Evolutionary conservation across 2,329 filamentous ascomycete genomes (phyloP).

Genomic region (Hansfordia pulvinata): DNA sequence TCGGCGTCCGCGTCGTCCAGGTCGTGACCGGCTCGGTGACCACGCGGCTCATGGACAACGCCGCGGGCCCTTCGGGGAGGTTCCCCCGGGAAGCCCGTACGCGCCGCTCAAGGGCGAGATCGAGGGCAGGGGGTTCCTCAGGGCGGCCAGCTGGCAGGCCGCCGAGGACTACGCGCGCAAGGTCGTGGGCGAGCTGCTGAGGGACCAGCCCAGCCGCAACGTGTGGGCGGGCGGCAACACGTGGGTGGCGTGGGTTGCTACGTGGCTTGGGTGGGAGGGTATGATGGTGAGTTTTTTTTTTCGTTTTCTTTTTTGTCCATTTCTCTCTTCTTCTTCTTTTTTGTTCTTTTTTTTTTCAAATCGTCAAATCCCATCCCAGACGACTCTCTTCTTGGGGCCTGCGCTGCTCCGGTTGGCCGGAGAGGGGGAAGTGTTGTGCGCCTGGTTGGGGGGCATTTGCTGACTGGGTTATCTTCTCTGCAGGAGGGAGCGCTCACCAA

Average conservation of each 20-base stretch:
- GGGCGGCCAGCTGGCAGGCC: constrained; percentile 10
- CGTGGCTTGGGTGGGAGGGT: constrained; percentile 16
- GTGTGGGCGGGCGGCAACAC: constrained; percentile 16
- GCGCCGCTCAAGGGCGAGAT: background rate
- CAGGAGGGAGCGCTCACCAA: no score
- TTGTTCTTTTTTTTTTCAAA: no score
- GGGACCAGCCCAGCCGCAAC: constrained; percentile 8
- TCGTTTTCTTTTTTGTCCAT: no score
- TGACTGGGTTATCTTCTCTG: no score
- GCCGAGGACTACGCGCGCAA: constrained; percentile 14
- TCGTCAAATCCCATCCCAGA: no score
- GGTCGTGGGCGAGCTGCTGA: constrained; percentile 14
- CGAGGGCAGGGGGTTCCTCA: constrained; percentile 9
- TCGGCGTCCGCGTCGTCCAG: constrained; percentile 3
- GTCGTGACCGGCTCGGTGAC: constrained; percentile 3
- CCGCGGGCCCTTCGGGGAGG: background rate
- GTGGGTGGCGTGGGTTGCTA: constrained; percentile 12
- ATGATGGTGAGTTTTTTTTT: constrained; percentile 12
- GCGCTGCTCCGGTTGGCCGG: no score
- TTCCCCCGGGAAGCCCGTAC: background rate
- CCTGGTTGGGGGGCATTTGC: no score
- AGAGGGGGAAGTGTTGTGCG: no score
- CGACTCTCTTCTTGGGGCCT: no score
- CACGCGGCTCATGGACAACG: constrained; percentile 2
- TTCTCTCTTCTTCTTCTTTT: no score